These are phyloP conservation scores for Asclepias syriaca DNA, from an alignment of 257 asterid genomes.

Conservation along the genomic window DNA sequence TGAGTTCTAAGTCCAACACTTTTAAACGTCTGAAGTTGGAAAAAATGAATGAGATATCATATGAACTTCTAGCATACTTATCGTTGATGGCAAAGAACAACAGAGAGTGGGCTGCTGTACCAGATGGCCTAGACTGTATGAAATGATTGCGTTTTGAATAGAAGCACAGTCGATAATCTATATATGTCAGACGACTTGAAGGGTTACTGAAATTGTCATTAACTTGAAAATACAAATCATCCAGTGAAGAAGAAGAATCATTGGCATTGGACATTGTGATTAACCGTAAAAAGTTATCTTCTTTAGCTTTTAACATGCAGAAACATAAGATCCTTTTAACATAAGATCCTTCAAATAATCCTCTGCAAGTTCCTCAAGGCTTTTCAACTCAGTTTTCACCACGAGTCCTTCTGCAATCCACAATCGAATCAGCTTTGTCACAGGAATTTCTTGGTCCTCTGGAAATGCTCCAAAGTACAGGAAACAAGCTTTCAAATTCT, in stretches of 20 bases:
- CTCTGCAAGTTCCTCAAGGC: not conserved
- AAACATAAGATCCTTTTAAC: not conserved
- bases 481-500: not conserved
- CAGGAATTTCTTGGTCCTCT: not conserved
- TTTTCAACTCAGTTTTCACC: not conserved
- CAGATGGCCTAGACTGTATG: not conserved
- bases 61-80: not conserved
- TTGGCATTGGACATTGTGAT: not conserved
- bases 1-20: conserved; percentile 4
- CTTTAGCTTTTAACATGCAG: not conserved
- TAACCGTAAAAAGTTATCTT: not conserved
- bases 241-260: not conserved
- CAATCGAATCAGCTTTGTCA: not conserved
- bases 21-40: not conserved
- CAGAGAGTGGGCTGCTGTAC: not conserved
- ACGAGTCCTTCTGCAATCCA: conserved; percentile 5
- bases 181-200: not conserved
- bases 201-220: not conserved
- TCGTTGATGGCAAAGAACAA: not conserved
- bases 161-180: not conserved
- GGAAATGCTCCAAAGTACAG: conserved; percentile 6
- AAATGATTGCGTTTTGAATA: not conserved
- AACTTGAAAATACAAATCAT: not conserved
- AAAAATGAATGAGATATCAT: conserved; percentile 2
- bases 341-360: not conserved